These are phyloP conservation scores for Globisporangium sylvaticum DNA, from an alignment of 352 stramenopile species.

Conservation along the genomic window DNA sequence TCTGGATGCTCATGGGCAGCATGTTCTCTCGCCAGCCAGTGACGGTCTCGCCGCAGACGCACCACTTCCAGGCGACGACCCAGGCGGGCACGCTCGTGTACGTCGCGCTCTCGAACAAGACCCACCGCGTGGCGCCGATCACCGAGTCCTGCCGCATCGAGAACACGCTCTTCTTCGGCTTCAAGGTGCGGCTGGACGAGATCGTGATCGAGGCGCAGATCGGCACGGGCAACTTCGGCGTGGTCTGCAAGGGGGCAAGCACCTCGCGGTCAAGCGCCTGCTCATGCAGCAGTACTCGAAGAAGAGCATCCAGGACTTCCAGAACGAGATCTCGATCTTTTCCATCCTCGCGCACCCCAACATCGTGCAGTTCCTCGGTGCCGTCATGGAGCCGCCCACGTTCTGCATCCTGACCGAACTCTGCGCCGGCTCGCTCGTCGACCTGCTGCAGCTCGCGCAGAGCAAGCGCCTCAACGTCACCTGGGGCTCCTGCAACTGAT, in stretches of 20 bases:
- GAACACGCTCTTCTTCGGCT: constrained; percentile 57
- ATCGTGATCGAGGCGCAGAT: constrained; percentile 68
- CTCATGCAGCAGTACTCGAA: constrained; percentile 47
- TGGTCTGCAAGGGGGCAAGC: constrained; percentile 79
- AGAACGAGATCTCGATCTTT: constrained; percentile 82
- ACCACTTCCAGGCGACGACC: constrained; percentile 57
- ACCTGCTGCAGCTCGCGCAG: constrained; percentile 65
- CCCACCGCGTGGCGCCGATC: constrained; percentile 41
- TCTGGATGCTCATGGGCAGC: constrained; percentile 29
- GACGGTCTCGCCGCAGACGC: constrained; percentile 54
- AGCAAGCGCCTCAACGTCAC: constrained; percentile 67
- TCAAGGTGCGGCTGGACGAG: constrained; percentile 62
- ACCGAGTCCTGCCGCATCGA: constrained; percentile 60
- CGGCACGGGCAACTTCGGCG: constrained; percentile 68
- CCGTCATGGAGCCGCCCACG: constrained; percentile 61
- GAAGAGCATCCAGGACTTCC: constrained; percentile 67
- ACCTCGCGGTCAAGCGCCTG: constrained; percentile 65
- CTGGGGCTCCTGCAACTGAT: no score
- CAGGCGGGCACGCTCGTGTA: constrained; percentile 73
- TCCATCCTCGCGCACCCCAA: constrained; percentile 71
- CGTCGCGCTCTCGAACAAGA: constrained; percentile 66
- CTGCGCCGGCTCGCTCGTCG: constrained; percentile 60
- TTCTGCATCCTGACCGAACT: constrained; percentile 75
- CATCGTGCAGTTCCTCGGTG: constrained; percentile 80
- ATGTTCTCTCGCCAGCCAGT: constrained; percentile 52